Evolutionary conservation across 202 grass and related monocot species (phyloP).

Genomic region (Zoysia matrella): DNA sequence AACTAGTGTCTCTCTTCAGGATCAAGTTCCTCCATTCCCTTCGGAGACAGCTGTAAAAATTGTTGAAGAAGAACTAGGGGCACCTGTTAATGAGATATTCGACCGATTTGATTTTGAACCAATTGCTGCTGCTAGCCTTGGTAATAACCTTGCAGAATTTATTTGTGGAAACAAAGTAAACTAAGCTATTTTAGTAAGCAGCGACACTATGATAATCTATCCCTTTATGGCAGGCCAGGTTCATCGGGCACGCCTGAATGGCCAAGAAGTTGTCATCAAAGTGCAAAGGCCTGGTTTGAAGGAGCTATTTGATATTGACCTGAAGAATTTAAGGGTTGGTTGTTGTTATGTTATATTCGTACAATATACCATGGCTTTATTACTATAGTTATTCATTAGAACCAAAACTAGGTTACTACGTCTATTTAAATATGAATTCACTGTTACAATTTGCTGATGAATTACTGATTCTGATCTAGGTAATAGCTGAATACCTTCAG

Average conservation of each 20-base stretch:
- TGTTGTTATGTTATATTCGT: slow-evolving; percentile 26
- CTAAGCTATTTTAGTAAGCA: slow-evolving; percentile 5
- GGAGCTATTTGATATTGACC: slow-evolving; percentile 98
- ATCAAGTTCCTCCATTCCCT: slow-evolving; percentile 98
- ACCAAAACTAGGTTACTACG: slow-evolving; percentile 15
- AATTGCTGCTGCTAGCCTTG: slow-evolving; percentile 98
- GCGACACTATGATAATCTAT: slow-evolving; percentile 33
- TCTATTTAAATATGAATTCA: slow-evolving; percentile 30
- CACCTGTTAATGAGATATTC: slow-evolving; percentile 77
- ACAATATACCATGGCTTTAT: not conserved
- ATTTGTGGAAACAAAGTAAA: slow-evolving; percentile 4
- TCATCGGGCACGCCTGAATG: slow-evolving; percentile 85
- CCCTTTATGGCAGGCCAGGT: slow-evolving; percentile 86
- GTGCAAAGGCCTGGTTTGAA: slow-evolving; percentile 66
- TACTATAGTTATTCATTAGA: slow-evolving; percentile 13
- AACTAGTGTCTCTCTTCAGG: slow-evolving; percentile 47
- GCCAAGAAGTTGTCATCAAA: slow-evolving; percentile 68
- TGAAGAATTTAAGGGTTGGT: slow-evolving; percentile 94
- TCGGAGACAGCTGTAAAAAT: slow-evolving; percentile 81
- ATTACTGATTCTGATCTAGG: slow-evolving; percentile 54
- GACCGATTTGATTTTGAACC: slow-evolving; percentile 94
- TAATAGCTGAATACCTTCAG: not conserved
- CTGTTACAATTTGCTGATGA: slow-evolving; percentile 27
- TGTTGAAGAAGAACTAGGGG: slow-evolving; percentile 87
- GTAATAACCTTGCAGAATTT: slow-evolving; percentile 45